Conservation (phyloP, 257 asterid species). For the Primulina tabacum region DNA sequence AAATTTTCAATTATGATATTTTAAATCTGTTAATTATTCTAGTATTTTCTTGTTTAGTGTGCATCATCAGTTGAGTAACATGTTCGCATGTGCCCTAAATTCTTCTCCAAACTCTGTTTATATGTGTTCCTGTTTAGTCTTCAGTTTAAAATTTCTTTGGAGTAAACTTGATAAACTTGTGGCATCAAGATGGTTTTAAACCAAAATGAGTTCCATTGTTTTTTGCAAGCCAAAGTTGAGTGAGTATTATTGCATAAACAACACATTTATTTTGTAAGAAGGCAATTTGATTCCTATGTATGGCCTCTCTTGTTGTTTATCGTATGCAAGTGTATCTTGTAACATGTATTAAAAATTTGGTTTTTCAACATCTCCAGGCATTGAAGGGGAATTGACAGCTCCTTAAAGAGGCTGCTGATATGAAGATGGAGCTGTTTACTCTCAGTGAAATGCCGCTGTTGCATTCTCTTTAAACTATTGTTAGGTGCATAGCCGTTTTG, state of each 20-base stretch:
- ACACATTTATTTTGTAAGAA: not conserved
- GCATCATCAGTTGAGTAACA: not conserved
- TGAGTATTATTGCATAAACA: not conserved
- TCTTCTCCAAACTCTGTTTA: not conserved
- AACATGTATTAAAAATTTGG: not conserved
- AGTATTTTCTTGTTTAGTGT: not conserved
- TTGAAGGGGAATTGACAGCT: slow-evolving; percentile 13
- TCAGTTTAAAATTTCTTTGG: not conserved
- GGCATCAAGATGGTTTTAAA: not conserved
- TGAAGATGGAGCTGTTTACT: slow-evolving; percentile 18
- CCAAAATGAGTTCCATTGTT: too few relatives aligned
- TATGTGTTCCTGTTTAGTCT: not conserved
- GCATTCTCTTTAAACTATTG: not conserved
- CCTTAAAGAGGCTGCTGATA: slow-evolving; percentile 6
- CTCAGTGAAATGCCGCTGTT: slow-evolving; percentile 22
- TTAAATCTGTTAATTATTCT: not conserved
- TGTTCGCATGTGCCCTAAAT: not conserved
- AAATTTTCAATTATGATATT: not conserved
- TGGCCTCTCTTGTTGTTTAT: not conserved
- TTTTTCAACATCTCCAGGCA: slow-evolving; percentile 30
- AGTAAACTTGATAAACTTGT: not conserved
- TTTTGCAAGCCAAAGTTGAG: not conserved
- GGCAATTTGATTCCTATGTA: not conserved
- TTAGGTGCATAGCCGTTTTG: slow-evolving; percentile 23
- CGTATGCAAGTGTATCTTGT: not conserved